Evolutionary conservation across 345 rosid genomes (phyloP).

Genomic region (Populus pruinosa): DNA sequence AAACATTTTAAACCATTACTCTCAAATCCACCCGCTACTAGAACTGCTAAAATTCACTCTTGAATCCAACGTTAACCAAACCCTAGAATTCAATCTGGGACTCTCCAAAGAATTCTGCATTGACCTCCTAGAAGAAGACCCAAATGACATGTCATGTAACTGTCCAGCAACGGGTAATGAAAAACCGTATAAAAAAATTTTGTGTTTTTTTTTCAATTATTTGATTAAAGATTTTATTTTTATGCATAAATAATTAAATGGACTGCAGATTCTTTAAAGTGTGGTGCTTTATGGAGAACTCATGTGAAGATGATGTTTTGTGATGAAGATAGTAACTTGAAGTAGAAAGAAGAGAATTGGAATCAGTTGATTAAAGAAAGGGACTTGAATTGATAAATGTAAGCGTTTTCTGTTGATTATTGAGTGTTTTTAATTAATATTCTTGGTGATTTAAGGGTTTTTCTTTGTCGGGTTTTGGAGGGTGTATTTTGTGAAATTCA

Average conservation of each 20-base stretch:
- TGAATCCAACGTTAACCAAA: too few relatives aligned
- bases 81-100: too few relatives aligned
- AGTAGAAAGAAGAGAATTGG: conserved; percentile 45
- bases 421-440: background rate
- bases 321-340: conserved; percentile 16
- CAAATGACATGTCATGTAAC: background rate
- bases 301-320: conserved; percentile 19
- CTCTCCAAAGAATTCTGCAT: background rate
- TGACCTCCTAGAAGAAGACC: background rate
- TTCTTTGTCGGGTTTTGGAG: conserved; percentile 32
- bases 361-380: conserved; percentile 29
- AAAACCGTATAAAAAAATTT: too few relatives aligned
- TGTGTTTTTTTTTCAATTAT: background rate
- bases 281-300: conserved; percentile 24
- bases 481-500: conserved; percentile 34
- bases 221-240: too few relatives aligned
- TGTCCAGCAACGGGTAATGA: background rate
- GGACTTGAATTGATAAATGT: conserved; percentile 43
- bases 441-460: conserved; percentile 1
- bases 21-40: too few relatives aligned
- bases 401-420: background rate
- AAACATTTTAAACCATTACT: too few relatives aligned
- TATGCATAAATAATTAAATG: background rate
- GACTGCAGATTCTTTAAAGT: conserved; percentile 31
- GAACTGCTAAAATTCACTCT: too few relatives aligned